Evolutionary conservation across 179 eudicot species (phyloP).

Genomic region (Beta macrorhiza): DNA sequence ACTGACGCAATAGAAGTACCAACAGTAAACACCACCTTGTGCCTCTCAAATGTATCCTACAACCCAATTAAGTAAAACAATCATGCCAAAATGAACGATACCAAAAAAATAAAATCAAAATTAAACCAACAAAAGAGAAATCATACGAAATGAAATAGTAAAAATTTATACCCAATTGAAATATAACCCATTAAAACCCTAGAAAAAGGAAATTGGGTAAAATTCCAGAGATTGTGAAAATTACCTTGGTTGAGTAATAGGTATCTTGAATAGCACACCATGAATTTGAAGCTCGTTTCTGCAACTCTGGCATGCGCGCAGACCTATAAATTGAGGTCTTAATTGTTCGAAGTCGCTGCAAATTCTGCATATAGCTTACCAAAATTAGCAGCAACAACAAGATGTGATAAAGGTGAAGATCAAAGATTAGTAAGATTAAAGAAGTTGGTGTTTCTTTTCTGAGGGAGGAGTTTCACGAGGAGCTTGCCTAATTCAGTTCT

Average conservation of each 20-base stretch:
- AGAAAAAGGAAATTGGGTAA: neutral
- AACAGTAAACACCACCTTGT: constrained; percentile 80
- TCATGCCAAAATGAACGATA: constrained; percentile 16
- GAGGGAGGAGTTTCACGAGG: too few species aligned
- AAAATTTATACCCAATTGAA: neutral
- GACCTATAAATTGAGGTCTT: constrained; percentile 38
- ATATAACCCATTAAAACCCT: neutral
- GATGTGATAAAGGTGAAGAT: neutral
- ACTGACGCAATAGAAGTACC: constrained; percentile 84
- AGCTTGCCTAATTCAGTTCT: too few species aligned
- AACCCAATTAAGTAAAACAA: constrained; percentile 8
- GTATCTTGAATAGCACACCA: constrained; percentile 70
- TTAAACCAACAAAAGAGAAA: neutral
- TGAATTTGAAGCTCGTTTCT: constrained; percentile 59
- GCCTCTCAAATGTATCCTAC: constrained; percentile 91
- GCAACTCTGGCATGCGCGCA: constrained; percentile 42
- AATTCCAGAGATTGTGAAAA: neutral
- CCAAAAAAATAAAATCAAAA: neutral
- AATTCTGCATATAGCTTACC: neutral
- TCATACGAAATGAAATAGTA: neutral
- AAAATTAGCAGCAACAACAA: neutral
- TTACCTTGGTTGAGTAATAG: constrained; percentile 64
- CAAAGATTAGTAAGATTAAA: neutral
- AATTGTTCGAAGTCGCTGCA: constrained; percentile 37
- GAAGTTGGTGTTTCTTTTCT: neutral